Conservation (phyloP, 2,329 filamentous ascomycete species). For the Alternaria sp. region DNA sequence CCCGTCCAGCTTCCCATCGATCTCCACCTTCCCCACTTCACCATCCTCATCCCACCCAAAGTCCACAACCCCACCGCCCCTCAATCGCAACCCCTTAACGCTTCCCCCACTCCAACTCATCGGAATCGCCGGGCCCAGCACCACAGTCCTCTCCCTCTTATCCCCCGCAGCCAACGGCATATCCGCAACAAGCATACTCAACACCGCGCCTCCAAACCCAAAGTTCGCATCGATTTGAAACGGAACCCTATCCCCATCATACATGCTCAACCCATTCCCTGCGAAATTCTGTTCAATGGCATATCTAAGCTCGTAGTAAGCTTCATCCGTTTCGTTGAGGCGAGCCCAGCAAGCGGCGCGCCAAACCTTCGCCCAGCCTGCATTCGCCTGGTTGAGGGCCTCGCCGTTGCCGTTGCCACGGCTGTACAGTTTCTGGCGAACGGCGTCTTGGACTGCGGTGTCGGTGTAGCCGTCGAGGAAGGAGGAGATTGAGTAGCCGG, state of each 20-base stretch:
- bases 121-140: constrained; percentile 58
- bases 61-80: constrained; percentile 53
- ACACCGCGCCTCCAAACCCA: constrained; percentile 60
- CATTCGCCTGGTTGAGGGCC: constrained; percentile 54
- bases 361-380: constrained; percentile 67
- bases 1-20: not conserved
- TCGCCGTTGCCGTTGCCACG: constrained; percentile 55
- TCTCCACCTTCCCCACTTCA: constrained; percentile 32
- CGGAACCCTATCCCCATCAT: constrained; percentile 53
- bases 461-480: constrained; percentile 52
- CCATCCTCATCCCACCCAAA: constrained; percentile 54
- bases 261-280: constrained; percentile 60
- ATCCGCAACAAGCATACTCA: constrained; percentile 62
- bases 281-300: constrained; percentile 60
- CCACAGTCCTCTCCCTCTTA: constrained; percentile 41
- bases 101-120: constrained; percentile 52
- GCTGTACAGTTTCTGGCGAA: constrained; percentile 54
- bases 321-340: constrained; percentile 58
- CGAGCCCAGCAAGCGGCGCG: constrained; percentile 63
- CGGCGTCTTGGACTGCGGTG: constrained; percentile 53
- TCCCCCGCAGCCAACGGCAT: constrained; percentile 41
- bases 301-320: constrained; percentile 58
- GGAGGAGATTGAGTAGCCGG: constrained; percentile 58
- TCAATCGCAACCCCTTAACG: constrained; percentile 54
- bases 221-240: constrained; percentile 69